Base-by-base conservation (phyloP, 2,329 filamentous ascomycete species). In the Aplosporella prunicola region DNA sequence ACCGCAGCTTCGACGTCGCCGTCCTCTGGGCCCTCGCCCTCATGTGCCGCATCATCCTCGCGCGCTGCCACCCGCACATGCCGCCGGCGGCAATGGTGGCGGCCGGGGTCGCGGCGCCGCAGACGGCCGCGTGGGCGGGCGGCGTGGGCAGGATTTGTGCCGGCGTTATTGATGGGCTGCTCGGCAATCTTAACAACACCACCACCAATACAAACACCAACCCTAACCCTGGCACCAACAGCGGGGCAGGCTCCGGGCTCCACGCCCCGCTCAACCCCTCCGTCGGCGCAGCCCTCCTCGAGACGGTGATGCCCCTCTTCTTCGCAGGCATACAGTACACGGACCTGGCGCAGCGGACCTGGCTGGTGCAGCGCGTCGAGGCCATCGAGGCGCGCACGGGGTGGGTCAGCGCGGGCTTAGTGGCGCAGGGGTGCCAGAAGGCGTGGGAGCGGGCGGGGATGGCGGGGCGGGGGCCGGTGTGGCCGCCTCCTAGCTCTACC, bases 71-170 rank as follows among this genome's bases (percentile, higher is more conserved):
- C 48, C 91, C 91, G 0, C 75, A 74, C 16, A 95, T 95, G 87
- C 89, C 88, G 1, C 86, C 89, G 0, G 79, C 88, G 7, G 82
- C 87, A 23, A 87, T 93, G 76, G 75, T 87, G 50, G 87, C 91
- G 3, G 86, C 86, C 0, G 82, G 80, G 6, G 71, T 93, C 45
- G 78, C 82, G 8, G 85, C 86, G 1, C 66, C 66, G 10, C 74
- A 82, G 33, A 95, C 89, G 1, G 74, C 71, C 3, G 64, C 64
- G 0, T 82, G 77, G 57, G 83, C 87, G 1, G 78, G 78, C 43
- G 71, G 80, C 45, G 77, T 95, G 41, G 88, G 86, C 6, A 77
- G 81, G 15, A 89, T 96, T 39, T 74, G 78, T 2, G 84, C 82
- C 0, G 88, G 88, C 5, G 66, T 78, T 28, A 48, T 67, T 54